A percentile compares a stretch with the other conserved stretches of the same genome.
Conservation (phyloP, 352 stramenopile species). For the Thraustochytrium sp. region DNA sequence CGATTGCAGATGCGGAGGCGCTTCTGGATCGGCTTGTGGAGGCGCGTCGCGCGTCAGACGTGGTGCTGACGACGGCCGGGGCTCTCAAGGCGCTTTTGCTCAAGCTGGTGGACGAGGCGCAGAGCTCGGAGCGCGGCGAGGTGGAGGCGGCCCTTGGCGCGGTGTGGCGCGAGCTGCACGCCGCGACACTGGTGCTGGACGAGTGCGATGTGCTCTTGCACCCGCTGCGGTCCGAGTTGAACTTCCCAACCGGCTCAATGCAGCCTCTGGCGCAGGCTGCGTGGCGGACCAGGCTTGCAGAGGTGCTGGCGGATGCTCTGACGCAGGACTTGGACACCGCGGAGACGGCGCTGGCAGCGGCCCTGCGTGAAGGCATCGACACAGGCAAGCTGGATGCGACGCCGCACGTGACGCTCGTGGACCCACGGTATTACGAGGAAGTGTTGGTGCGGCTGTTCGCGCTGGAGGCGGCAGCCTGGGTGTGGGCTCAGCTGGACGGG, state of each 20-base stretch:
- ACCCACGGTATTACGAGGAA: background rate
- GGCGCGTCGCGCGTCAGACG: background rate
- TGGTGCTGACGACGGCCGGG: background rate
- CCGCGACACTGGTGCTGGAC: background rate
- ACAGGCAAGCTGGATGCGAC: background rate
- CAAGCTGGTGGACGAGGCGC: background rate
- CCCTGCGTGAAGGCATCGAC: background rate
- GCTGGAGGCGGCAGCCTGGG: background rate
- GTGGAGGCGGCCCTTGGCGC: background rate
- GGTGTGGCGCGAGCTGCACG: background rate
- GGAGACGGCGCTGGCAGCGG: background rate
- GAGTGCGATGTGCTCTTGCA: background rate
- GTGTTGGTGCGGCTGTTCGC: background rate
- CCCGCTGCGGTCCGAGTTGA: background rate
- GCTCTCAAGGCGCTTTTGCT: constrained; percentile 13
- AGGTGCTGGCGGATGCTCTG: background rate
- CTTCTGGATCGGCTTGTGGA: background rate
- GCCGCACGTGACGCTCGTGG: background rate
- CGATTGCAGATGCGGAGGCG: background rate
- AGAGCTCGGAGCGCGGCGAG: no score
- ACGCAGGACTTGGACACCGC: background rate
- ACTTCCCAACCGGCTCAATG: background rate
- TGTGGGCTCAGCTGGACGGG: background rate
- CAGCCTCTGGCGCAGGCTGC: background rate
- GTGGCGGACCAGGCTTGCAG: background rate